Evolutionary conservation across 1,284 basidiomycete species (phyloP).

Genomic region (Mycosarcoma maydis): DNA sequence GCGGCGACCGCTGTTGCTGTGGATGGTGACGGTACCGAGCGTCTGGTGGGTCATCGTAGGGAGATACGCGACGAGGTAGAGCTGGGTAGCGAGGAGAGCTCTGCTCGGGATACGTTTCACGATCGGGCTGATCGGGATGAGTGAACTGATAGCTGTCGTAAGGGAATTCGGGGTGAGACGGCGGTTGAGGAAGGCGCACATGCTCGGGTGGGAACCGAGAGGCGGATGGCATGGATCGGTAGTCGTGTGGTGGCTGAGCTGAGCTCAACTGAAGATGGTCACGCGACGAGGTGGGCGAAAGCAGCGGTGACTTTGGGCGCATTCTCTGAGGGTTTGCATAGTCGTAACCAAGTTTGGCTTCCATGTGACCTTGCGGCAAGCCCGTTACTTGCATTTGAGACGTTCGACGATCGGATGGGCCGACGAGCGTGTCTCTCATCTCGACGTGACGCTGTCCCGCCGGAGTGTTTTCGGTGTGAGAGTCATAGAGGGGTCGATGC

Average conservation of each 20-base stretch:
- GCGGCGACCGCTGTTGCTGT: neutral
- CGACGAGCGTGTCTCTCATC: conserved; percentile 9
- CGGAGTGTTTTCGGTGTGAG: conserved; percentile 2
- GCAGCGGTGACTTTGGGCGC: conserved; percentile 4
- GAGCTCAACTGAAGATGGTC: neutral
- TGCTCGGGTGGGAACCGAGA: neutral
- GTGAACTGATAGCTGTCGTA: conserved; percentile 7
- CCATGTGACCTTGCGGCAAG: conserved; percentile 19
- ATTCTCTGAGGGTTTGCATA: neutral
- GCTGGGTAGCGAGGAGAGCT: conserved; percentile 5
- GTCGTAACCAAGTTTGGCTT: conserved; percentile 2
- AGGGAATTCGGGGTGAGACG: neutral
- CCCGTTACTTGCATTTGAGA: conserved; percentile 18
- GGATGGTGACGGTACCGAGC: neutral
- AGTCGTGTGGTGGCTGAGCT: neutral
- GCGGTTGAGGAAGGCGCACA: neutral
- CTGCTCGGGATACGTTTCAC: conserved; percentile 4
- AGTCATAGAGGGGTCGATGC: conserved; percentile 14
- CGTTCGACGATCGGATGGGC: conserved; percentile 8
- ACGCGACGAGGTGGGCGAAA: neutral
- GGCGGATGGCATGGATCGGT: neutral
- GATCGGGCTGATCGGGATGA: neutral
- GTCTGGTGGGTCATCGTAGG: neutral
- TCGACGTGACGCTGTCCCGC: conserved; percentile 12
- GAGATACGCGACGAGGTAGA: neutral